A percentile compares a stretch with the other conserved stretches of the same genome.
Evolutionary conservation across 257 asterid species (phyloP).

Genomic region (Solanum medicagineum): DNA sequence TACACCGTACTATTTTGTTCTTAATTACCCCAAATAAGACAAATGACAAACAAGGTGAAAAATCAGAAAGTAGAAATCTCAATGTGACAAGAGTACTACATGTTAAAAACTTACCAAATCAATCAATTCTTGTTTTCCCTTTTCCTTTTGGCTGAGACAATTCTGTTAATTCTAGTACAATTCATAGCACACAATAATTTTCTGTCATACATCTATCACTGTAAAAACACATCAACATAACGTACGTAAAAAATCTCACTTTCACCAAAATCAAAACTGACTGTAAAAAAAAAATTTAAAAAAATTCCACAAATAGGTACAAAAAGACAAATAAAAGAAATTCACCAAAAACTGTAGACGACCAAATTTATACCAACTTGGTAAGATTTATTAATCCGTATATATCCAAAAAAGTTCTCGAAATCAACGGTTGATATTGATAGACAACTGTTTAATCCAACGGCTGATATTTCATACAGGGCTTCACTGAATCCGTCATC

Average conservation of each 20-base stretch:
- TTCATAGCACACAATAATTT: not conserved
- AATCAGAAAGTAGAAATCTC: not conserved
- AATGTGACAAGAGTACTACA: too few species aligned
- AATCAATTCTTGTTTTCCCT: not conserved
- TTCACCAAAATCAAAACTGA: not conserved
- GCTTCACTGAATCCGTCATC: not conserved
- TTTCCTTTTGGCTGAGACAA: not conserved
- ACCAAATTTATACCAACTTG: not conserved
- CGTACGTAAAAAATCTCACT: not conserved
- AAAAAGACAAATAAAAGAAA: not conserved
- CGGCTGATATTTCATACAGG: not conserved
- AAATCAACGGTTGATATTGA: not conserved
- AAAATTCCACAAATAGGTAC: not conserved
- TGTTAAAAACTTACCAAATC: not conserved
- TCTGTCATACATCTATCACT: not conserved
- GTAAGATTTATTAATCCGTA: not conserved
- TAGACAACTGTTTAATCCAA: not conserved
- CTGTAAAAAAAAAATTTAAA: not conserved
- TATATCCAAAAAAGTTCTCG: not conserved
- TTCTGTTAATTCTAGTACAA: not conserved
- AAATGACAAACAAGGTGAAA: not conserved
- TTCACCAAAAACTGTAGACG: not conserved
- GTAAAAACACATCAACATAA: not conserved
- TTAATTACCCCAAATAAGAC: too few species aligned
- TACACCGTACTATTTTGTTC: too few species aligned